Evolutionary conservation across 139 green algal species (phyloP).

Genomic region (Bryopsis sp.): DNA sequence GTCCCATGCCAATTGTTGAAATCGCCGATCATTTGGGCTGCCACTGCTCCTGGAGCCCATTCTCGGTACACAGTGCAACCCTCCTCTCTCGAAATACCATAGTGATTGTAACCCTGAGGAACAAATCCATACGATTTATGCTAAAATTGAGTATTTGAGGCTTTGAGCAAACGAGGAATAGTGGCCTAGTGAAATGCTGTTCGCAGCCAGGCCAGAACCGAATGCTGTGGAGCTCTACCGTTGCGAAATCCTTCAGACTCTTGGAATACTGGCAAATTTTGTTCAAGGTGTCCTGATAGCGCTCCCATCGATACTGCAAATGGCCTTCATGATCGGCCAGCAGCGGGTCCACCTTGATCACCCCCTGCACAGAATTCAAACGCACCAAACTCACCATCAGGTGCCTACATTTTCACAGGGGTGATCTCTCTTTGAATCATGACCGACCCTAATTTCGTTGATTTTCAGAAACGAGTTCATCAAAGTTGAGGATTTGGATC

Average conservation of each 20-base stretch:
- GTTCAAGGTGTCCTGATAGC: not conserved
- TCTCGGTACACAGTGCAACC: conserved; percentile 41
- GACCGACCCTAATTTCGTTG: not conserved
- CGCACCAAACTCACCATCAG: no score
- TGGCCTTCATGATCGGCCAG: not conserved
- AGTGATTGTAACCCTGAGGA: not conserved
- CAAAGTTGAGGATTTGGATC: not conserved
- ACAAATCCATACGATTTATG: no score
- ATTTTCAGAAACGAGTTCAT: not conserved
- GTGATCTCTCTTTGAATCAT: not conserved
- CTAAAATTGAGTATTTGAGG: no score
- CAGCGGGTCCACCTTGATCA: not conserved
- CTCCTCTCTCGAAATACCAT: not conserved
- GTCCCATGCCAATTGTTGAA: conserved; percentile 81
- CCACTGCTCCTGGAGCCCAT: conserved; percentile 75
- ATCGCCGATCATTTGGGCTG: conserved; percentile 68
- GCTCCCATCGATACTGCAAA: not conserved
- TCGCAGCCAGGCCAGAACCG: no score
- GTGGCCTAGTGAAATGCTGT: no score
- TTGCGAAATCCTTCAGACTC: not conserved
- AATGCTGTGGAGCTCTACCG: no score
- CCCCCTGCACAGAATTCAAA: not conserved
- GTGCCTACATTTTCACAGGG: not conserved
- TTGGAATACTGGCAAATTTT: not conserved
- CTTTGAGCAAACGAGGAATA: no score